phyloP scores from a whole-genome alignment of 2,329 filamentous ascomycete genomes.

The Fusarium fujikuroi region DNA sequence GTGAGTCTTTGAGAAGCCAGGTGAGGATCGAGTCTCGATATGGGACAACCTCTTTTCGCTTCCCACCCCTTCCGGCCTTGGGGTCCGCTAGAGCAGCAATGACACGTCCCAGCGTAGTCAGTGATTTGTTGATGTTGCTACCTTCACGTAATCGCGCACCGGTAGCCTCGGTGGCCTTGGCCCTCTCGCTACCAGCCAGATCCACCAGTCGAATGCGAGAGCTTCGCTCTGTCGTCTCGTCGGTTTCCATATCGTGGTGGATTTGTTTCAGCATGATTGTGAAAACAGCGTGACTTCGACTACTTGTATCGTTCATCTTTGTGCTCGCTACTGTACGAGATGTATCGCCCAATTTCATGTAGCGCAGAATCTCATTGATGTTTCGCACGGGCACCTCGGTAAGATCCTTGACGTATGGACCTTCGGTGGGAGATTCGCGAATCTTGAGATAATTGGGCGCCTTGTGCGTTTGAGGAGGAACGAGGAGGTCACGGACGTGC shows the following conservation, averaged over 20 bases:
- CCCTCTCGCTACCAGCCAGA: constrained; percentile 92
- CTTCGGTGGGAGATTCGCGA: constrained; percentile 92
- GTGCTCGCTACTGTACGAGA: constrained; percentile 92
- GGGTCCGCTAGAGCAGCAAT: constrained; percentile 88
- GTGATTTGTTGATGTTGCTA: constrained; percentile 98
- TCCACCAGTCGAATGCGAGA: constrained; percentile 95
- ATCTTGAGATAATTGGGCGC: constrained; percentile 95
- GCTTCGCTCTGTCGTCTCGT: constrained; percentile 94
- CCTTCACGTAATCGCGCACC: constrained; percentile 91
- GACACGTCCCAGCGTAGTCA: constrained; percentile 93
- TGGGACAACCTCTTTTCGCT: constrained; percentile 76
- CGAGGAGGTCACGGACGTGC: constrained; percentile 92
- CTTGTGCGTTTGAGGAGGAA: constrained; percentile 75
- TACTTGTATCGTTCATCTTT: constrained; percentile 99
- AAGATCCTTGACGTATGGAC: constrained; percentile 95
- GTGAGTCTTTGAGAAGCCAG: constrained; percentile 92
- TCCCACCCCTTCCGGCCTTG: constrained; percentile 67
- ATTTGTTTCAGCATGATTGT: constrained; percentile 99
- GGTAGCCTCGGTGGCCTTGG: constrained; percentile 94
- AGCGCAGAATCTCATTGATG: constrained; percentile 85
- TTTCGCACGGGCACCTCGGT: constrained; percentile 92
- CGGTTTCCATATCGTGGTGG: constrained; percentile 95
- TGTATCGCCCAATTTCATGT: constrained; percentile 89
- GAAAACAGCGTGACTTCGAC: constrained; percentile 95
- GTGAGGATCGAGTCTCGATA: constrained; percentile 89